A percentile compares a stretch with the other conserved stretches of the same genome.
Conservation (phyloP, 2,329 filamentous ascomycete species). For the Bipolaris victoriae region DNA sequence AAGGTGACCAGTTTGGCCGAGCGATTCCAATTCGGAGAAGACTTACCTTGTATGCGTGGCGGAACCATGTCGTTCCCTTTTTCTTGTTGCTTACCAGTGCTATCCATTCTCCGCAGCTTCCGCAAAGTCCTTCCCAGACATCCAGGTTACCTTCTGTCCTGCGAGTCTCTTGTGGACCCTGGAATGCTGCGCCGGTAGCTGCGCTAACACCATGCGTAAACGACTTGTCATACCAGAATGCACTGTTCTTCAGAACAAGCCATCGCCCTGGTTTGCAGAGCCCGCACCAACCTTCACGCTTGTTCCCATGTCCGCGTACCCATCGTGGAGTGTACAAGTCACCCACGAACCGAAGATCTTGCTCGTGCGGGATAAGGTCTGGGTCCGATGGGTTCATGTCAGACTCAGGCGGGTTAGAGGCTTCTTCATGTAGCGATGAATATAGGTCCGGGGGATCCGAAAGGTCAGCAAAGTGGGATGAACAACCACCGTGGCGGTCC, state of each 20-base stretch:
- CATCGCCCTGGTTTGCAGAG: constrained; percentile 86
- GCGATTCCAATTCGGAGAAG: constrained; percentile 10
- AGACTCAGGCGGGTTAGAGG: constrained; percentile 74
- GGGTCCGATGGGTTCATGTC: constrained; percentile 82
- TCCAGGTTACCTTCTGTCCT: constrained; percentile 81
- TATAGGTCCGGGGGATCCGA: constrained; percentile 80
- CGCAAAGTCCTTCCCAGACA: constrained; percentile 80
- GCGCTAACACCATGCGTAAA: constrained; percentile 88
- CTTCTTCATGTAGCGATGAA: constrained; percentile 75
- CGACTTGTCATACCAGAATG: constrained; percentile 92
- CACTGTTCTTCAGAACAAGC: constrained; percentile 88
- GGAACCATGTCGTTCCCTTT: constrained; percentile 91
- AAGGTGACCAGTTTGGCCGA: not conserved
- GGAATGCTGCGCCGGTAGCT: constrained; percentile 78
- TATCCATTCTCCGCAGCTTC: constrained; percentile 81
- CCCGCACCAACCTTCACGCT: constrained; percentile 88
- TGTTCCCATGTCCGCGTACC: constrained; percentile 85
- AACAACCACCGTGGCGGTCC: constrained; percentile 67
- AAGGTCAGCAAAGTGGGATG: constrained; percentile 72
- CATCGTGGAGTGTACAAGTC: constrained; percentile 84
- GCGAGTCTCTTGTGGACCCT: constrained; percentile 75
- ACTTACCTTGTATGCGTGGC: constrained; percentile 82
- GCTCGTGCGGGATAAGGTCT: constrained; percentile 77
- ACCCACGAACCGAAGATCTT: constrained; percentile 74
- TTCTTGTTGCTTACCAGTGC: constrained; percentile 84